Evolutionary conservation across 2,329 filamentous ascomycete genomes (phyloP).

Genomic region (Aspergillus awamori): DNA sequence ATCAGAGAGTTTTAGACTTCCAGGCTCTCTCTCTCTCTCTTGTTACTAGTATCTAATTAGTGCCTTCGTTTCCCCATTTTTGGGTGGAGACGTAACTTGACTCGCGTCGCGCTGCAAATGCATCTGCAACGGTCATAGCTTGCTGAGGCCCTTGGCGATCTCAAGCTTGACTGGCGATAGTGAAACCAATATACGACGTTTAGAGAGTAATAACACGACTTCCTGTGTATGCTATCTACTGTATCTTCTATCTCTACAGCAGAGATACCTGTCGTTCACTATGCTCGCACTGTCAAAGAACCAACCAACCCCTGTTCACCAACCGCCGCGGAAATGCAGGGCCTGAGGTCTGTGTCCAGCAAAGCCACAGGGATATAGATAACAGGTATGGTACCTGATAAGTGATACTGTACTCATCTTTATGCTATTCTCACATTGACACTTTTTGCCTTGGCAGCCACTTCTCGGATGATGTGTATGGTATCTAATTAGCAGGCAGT

Average conservation of each 20-base stretch:
- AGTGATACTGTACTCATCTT: neutral
- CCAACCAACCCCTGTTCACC: neutral
- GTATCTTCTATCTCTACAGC: neutral
- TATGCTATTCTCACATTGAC: no score
- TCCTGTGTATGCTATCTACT: no score
- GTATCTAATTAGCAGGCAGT: neutral
- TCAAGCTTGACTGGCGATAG: neutral
- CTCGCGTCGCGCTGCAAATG: neutral
- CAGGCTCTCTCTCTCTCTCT: neutral
- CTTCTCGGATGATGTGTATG: neutral
- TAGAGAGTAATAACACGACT: no score
- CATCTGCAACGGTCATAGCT: neutral
- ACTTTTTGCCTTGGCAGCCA: neutral
- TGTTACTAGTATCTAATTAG: neutral
- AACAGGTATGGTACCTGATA: neutral
- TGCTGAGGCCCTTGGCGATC: neutral
- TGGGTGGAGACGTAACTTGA: neutral
- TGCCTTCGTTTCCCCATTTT: neutral
- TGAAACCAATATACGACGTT: no score
- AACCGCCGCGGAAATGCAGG: slow-evolving; percentile 1
- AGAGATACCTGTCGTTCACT: neutral
- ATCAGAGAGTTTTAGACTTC: neutral
- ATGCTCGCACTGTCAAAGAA: neutral
- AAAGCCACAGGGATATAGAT: neutral
- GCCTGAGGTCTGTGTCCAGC: neutral